A percentile compares a stretch with the other conserved stretches of the same genome.
phyloP scores from a whole-genome alignment of 2,329 filamentous ascomycete genomes.

The Leptographium procerum region DNA sequence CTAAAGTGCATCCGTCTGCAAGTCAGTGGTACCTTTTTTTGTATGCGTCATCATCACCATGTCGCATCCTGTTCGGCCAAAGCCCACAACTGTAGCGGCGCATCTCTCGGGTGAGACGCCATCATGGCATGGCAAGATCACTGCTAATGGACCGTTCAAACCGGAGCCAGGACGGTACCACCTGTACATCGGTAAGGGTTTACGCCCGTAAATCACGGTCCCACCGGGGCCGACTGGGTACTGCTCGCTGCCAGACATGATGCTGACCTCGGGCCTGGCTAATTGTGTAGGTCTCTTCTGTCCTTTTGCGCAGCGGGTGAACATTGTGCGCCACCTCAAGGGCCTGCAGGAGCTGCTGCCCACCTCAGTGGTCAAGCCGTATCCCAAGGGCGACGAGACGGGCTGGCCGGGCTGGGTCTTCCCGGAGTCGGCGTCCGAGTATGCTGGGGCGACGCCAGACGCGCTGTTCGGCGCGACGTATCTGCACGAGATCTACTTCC shows the following conservation, averaged over 20 bases:
- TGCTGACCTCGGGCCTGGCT: slow-evolving; percentile 6
- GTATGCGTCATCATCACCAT: background rate
- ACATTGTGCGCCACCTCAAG: slow-evolving; percentile 46
- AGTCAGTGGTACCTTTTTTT: background rate
- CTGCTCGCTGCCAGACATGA: background rate
- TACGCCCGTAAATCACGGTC: too few species aligned
- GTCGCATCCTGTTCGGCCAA: background rate
- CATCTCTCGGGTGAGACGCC: slow-evolving; percentile 13
- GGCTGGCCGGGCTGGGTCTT: slow-evolving; percentile 56
- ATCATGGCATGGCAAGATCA: slow-evolving; percentile 18
- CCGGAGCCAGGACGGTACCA: slow-evolving; percentile 17
- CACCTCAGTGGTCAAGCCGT: slow-evolving; percentile 49
- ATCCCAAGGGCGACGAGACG: slow-evolving; percentile 52
- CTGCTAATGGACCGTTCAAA: slow-evolving; percentile 14
- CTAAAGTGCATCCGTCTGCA: background rate
- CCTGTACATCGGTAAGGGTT: slow-evolving; percentile 17
- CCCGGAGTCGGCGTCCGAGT: slow-evolving; percentile 36
- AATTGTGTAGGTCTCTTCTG: slow-evolving; percentile 44
- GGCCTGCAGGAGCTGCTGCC: slow-evolving; percentile 42
- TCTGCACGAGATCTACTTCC: slow-evolving; percentile 52
- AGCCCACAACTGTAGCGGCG: slow-evolving; percentile 7
- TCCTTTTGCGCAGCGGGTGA: slow-evolving; percentile 51
- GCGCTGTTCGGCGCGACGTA: slow-evolving; percentile 46
- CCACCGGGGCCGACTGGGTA: background rate
- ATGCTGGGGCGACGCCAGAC: slow-evolving; percentile 48